Evolutionary conservation across 352 stramenopile species (phyloP).

Genomic region (Globisporangium recalcitrans): DNA sequence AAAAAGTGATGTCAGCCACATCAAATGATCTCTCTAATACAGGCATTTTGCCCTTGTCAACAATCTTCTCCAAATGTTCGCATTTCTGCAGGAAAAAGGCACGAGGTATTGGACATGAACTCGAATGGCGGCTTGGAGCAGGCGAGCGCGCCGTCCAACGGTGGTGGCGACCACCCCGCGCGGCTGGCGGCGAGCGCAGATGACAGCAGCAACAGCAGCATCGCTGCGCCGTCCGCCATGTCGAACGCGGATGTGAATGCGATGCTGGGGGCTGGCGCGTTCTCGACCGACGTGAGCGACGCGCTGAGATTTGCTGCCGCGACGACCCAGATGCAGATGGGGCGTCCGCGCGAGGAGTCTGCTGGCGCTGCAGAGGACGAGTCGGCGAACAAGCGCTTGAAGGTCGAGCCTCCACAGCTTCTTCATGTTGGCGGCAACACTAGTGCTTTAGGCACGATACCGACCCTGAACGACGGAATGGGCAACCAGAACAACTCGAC

Average conservation of each 20-base stretch:
- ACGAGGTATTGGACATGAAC: slow-evolving; percentile 7
- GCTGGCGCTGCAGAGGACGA: slow-evolving; percentile 11
- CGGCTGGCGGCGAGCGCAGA: background rate
- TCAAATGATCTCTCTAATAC: too few relatives aligned
- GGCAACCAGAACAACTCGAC: background rate
- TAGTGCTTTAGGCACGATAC: background rate
- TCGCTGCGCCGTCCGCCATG: background rate
- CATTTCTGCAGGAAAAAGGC: slow-evolving; percentile 9
- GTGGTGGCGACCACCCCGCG: background rate
- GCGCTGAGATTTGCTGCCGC: background rate
- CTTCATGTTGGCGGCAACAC: background rate
- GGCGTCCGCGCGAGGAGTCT: background rate
- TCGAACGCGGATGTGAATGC: background rate
- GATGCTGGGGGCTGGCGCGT: background rate
- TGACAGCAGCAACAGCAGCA: background rate
- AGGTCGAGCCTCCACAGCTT: background rate
- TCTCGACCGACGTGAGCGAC: slow-evolving; percentile 5
- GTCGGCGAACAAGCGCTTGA: slow-evolving; percentile 4
- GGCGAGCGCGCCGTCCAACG: slow-evolving; percentile 7
- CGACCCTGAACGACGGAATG: slow-evolving; percentile 5
- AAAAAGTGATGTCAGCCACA: too few relatives aligned
- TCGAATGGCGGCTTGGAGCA: slow-evolving; percentile 21
- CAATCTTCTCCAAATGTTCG: background rate
- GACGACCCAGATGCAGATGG: background rate
- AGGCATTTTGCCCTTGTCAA: too few relatives aligned